These are phyloP conservation scores for Talaromyces rugulosus DNA, from an alignment of 2,329 filamentous ascomycete genomes.

Conservation along the genomic window DNA sequence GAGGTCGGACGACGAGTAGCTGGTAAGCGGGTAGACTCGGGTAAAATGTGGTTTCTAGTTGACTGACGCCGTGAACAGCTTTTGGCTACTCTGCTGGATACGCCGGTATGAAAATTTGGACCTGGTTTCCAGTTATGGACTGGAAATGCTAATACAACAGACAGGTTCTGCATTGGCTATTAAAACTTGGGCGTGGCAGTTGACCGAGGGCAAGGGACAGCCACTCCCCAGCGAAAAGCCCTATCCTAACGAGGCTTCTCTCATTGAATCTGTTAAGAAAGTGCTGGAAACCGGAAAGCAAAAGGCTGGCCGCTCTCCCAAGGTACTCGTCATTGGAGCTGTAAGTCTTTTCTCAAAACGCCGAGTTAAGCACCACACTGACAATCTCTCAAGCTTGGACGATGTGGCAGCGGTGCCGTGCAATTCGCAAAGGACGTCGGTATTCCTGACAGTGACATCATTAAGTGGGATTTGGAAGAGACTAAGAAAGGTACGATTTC, in stretches of 20 bases:
- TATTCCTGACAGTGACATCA: constrained; percentile 63
- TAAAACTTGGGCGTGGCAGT: constrained; percentile 79
- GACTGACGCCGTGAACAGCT: constrained; percentile 21
- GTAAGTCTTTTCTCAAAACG: constrained; percentile 30
- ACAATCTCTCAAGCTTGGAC: constrained; percentile 33
- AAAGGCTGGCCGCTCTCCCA: constrained; percentile 64
- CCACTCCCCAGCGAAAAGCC: constrained; percentile 59
- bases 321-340: constrained; percentile 78
- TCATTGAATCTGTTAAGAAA: constrained; percentile 71
- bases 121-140: background rate
- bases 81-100: constrained; percentile 69
- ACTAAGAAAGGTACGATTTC: constrained; percentile 55
- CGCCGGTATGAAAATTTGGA: constrained; percentile 40
- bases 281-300: constrained; percentile 63
- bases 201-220: constrained; percentile 62
- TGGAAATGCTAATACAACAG: background rate
- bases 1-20: constrained; percentile 58
- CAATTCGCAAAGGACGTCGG: constrained; percentile 74
- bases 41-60: background rate
- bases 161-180: constrained; percentile 66
- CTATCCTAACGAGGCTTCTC: constrained; percentile 64
- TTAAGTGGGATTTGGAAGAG: constrained; percentile 75
- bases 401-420: constrained; percentile 80
- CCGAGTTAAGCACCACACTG: constrained; percentile 2
- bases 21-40: constrained; percentile 20